Base-by-base conservation (phyloP, 441 rosid species). In the Erysimum cheiri region DNA sequence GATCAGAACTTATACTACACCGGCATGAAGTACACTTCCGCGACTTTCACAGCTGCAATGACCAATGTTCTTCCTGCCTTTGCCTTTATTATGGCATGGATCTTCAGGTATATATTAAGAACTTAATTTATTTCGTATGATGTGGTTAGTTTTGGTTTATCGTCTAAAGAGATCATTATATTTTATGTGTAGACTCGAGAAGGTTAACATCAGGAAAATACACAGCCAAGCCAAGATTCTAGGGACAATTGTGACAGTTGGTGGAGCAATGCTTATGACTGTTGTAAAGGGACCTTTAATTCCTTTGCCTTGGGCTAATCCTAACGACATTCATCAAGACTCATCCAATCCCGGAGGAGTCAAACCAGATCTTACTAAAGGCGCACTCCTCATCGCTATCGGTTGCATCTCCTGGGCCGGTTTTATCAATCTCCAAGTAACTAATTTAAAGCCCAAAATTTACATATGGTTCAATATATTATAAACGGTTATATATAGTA, bases 261-360 rank as follows among this genome's bases (percentile, higher is more conserved):
- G 88, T 13, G 93, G 91, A 71, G 93, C 93, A 37, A 86, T 85
- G 89, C 54, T 86, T 17, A 88, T 88, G 91, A 85, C 91, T 37
- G 54, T 82, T 26, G 63, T 83, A 32, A 85, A 81, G 69, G 91
- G 89, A 37, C 82, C 89, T 8, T 58, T 83, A 1, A 29, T 88
- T 31, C 74, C 76, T 28, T 69, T 88, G 46, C 93, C 93, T 11
- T 86, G 93, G 93, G 72, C 81, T 24, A 76, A 75, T 55, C 33
- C 68, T 12, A 41, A 26, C 64, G 64, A 43, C 15, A 69, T 19
- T 33, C 62, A 65, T 29, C 81, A 69, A 39, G 69, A 70, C 44
- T 32, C 80, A 28, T 54, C 80, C 6, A 64, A 29, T 32, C 50
- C 26, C 11, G 71, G 69, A 6, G 69, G 69, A 6, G 69, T 47